Evolutionary conservation across 345 rosid genomes (phyloP).

Genomic region (Firmiana major): DNA sequence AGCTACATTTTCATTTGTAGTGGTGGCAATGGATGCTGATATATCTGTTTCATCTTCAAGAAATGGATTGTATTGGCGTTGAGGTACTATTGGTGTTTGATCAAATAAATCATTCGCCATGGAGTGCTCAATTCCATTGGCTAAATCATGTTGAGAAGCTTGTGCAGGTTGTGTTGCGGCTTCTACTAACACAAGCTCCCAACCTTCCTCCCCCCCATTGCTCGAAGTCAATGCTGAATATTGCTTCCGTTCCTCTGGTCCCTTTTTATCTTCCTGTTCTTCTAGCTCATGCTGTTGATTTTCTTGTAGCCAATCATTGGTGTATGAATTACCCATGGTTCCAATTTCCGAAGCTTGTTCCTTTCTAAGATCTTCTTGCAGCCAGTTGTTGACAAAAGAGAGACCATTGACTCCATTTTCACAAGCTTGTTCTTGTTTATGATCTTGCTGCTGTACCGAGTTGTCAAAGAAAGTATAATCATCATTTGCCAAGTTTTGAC

Average conservation of each 20-base stretch:
- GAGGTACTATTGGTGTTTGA: neutral
- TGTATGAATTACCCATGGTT: too few relatives aligned
- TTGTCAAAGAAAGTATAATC: conserved; percentile 5
- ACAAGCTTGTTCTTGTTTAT: neutral
- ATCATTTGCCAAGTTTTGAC: conserved; percentile 5
- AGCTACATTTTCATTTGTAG: neutral
- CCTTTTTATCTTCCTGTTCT: neutral
- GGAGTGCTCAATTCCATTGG: too few relatives aligned
- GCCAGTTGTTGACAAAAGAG: neutral
- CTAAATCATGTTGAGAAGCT: too few relatives aligned
- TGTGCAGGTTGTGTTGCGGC: conserved; percentile 24
- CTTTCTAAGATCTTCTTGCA: too few relatives aligned
- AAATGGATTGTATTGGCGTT: conserved; percentile 32
- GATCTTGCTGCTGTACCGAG: neutral
- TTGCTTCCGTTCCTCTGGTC: neutral
- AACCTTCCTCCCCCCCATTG: conserved; percentile 24
- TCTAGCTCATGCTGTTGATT: neutral
- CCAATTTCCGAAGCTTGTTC: too few relatives aligned
- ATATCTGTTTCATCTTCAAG: conserved; percentile 26
- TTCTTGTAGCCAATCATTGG: neutral
- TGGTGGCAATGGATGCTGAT: neutral
- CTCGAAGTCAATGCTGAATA: neutral
- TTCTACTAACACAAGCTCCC: conserved; percentile 57
- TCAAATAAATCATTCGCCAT: neutral
- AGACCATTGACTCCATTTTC: neutral